A percentile compares a stretch with the other conserved stretches of the same genome.
phyloP scores from a whole-genome alignment of 1,284 basidiomycete genomes.

The Mycena sp. region DNA sequence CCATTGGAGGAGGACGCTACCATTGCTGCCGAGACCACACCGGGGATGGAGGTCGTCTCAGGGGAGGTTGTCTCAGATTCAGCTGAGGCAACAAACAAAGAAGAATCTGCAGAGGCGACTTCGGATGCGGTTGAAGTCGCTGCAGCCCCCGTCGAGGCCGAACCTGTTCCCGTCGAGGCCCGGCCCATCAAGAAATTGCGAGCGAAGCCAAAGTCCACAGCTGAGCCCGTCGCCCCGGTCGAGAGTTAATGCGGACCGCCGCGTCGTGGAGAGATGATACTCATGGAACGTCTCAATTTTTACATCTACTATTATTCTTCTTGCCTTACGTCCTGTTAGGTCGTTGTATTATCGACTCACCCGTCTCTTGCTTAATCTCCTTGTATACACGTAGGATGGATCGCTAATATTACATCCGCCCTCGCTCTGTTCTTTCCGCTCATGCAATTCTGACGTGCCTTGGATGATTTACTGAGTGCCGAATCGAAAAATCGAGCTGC shows the following conservation, averaged over 20 bases:
- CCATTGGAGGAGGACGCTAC: neutral
- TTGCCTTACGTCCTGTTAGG: conserved; percentile 9
- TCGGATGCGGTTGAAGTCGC: neutral
- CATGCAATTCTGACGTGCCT: neutral
- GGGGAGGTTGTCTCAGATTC: conserved; percentile 13
- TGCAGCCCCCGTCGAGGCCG: neutral
- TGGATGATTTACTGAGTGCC: no score
- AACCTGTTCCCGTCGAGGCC: neutral
- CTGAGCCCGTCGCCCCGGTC: neutral
- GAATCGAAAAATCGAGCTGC: no score
- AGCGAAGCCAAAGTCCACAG: conserved; percentile 2
- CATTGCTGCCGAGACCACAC: neutral
- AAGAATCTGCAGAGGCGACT: neutral
- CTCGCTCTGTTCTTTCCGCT: neutral
- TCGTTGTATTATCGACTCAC: conserved; percentile 18
- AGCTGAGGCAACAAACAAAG: neutral
- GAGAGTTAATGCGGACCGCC: neutral
- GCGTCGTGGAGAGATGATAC: conserved; percentile 3
- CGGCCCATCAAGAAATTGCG: conserved; percentile 17
- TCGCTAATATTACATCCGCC: conserved; percentile 3
- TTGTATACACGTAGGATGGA: conserved; percentile 23
- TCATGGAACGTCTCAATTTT: conserved; percentile 10
- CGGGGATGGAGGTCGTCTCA: neutral
- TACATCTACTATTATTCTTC: conserved; percentile 19
- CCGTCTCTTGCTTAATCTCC: conserved; percentile 7